Conservation (phyloP, 2,329 filamentous ascomycete species). For the Monascus ruber region DNA sequence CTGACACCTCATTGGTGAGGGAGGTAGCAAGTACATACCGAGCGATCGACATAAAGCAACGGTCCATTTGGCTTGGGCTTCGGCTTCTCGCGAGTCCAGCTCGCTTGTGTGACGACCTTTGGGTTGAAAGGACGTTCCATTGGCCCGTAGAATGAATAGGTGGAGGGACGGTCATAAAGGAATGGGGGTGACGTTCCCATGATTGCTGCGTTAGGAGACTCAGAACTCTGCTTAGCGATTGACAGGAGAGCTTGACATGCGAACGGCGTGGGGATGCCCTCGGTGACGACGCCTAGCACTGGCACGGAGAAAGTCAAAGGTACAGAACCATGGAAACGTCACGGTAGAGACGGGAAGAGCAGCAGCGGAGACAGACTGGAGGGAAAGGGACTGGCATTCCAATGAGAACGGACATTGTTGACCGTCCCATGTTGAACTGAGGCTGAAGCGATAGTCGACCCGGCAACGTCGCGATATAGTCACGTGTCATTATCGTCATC, state of each 20-base stretch:
- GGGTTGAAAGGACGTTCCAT: constrained; percentile 63
- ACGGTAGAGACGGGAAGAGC: no score
- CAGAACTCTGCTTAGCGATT: no score
- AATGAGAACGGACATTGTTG: background rate
- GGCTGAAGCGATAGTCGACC: constrained; percentile 12
- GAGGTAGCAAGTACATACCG: constrained; percentile 36
- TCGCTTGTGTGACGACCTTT: constrained; percentile 71
- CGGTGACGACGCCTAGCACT: no score
- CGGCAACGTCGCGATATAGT: constrained; percentile 17
- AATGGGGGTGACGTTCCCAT: constrained; percentile 54
- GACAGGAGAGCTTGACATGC: no score
- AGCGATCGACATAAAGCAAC: constrained; percentile 65
- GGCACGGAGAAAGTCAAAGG: no score
- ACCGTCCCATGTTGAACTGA: background rate
- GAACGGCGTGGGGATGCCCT: no score
- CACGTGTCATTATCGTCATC: constrained; percentile 4
- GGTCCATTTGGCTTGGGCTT: constrained; percentile 62
- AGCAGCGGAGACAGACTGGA: no score
- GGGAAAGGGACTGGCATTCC: no score
- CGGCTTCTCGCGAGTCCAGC: constrained; percentile 50
- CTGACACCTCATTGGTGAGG: no score
- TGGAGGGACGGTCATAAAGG: constrained; percentile 53
- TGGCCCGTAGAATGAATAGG: constrained; percentile 42
- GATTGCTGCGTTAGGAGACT: constrained; percentile 3
- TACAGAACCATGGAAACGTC: no score